phyloP scores from a whole-genome alignment of 2,329 filamentous ascomycete genomes.

The Allantophomopsis cytisporea region DNA sequence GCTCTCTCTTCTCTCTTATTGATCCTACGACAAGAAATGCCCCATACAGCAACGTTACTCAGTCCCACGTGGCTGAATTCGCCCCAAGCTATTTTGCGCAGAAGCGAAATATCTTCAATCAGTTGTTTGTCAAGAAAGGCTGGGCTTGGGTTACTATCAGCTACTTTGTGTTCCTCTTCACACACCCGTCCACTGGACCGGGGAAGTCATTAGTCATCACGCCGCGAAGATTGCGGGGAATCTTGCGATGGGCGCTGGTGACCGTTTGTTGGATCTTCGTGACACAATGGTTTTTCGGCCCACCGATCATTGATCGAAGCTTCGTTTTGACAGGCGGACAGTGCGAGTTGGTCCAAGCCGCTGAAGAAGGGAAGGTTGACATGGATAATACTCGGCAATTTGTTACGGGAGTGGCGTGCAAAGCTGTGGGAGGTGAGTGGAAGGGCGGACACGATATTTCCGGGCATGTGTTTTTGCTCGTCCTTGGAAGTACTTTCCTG shows the following conservation, averaged over 20 bases:
- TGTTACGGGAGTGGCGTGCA: slow-evolving; percentile 69
- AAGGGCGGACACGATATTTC: slow-evolving; percentile 92
- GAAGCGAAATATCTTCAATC: slow-evolving; percentile 86
- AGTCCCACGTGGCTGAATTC: slow-evolving; percentile 46
- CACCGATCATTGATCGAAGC: slow-evolving; percentile 76
- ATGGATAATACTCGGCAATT: slow-evolving; percentile 32
- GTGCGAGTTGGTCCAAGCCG: slow-evolving; percentile 49
- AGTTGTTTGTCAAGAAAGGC: slow-evolving; percentile 86
- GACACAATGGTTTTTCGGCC: slow-evolving; percentile 95
- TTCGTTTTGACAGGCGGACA: slow-evolving; percentile 81
- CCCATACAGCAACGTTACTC: slow-evolving; percentile 45
- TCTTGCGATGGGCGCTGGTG: slow-evolving; percentile 54
- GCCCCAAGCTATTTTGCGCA: slow-evolving; percentile 83
- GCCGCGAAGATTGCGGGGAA: slow-evolving; percentile 39
- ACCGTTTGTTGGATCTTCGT: slow-evolving; percentile 74
- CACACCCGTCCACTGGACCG: slow-evolving; percentile 44
- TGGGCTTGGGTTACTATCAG: slow-evolving; percentile 83
- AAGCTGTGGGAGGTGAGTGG: slow-evolving; percentile 72
- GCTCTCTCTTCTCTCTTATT: slow-evolving; percentile 66
- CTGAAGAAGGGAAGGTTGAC: slow-evolving; percentile 29
- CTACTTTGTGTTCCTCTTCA: slow-evolving; percentile 55
- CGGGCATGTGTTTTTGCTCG: slow-evolving; percentile 87
- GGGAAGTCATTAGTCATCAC: slow-evolving; percentile 24
- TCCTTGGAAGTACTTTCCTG: slow-evolving; percentile 70
- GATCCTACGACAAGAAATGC: slow-evolving; percentile 56